phyloP scores from a whole-genome alignment of 345 rosid genomes.

The Euphorbia peplus region DNA sequence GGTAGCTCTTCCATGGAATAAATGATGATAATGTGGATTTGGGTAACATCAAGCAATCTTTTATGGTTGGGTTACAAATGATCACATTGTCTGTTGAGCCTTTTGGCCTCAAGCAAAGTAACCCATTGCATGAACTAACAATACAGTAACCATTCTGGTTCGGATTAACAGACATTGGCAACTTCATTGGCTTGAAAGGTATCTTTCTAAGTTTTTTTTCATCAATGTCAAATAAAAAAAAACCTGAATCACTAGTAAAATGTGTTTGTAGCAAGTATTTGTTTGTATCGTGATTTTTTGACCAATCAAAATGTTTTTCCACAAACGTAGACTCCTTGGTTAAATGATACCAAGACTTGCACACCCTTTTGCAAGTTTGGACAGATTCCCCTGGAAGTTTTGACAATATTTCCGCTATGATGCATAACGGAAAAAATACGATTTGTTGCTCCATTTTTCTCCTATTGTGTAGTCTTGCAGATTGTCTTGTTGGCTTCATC shows the following conservation, averaged over 20 bases:
- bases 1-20: background rate
- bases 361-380: background rate
- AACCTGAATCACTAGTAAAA: background rate
- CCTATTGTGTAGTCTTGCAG: background rate
- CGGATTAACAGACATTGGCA: background rate
- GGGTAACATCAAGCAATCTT: conserved; percentile 1
- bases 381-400: background rate
- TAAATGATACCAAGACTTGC: conserved; percentile 1
- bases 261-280: background rate
- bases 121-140: background rate
- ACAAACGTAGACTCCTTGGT: background rate
- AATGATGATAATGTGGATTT: background rate
- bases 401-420: background rate
- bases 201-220: background rate
- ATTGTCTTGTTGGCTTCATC: background rate
- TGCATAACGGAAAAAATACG: background rate
- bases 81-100: background rate
- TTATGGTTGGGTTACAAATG: conserved; percentile 6
- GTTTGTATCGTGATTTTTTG: background rate
- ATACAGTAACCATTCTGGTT: background rate
- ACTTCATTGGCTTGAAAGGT: background rate
- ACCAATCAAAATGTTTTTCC: background rate
- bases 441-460: background rate
- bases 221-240: background rate
- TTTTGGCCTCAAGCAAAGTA: background rate